Conservation (phyloP, 2,329 filamentous ascomycete genomes). For the Fusarium sp. region DNA sequence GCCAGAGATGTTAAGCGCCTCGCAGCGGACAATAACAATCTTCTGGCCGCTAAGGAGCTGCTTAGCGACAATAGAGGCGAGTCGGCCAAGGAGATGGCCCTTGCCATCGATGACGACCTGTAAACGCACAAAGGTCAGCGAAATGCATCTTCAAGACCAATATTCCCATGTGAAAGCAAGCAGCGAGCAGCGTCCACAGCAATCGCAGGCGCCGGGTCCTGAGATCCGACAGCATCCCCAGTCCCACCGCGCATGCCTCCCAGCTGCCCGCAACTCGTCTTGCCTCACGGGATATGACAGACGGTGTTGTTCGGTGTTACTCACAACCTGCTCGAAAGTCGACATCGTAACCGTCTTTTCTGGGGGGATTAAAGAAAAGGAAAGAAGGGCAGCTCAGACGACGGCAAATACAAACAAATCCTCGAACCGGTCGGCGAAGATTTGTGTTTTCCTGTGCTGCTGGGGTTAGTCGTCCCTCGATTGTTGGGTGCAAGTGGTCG, state of each 20-base stretch:
- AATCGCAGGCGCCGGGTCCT: constrained; percentile 25
- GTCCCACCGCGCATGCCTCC: constrained; percentile 34
- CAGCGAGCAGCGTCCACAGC: constrained; percentile 23
- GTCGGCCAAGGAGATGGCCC: constrained; percentile 99
- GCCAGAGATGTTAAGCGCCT: constrained; percentile 99
- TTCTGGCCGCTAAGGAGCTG: constrained; percentile 99
- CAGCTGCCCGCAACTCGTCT: constrained; percentile 27
- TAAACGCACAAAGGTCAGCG: constrained; percentile 42
- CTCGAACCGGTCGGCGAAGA: constrained; percentile 54
- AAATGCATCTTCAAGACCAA: constrained; percentile 32
- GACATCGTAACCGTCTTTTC: constrained; percentile 66
- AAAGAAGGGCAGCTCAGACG: constrained; percentile 51
- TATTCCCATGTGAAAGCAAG: constrained; percentile 34
- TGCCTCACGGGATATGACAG: constrained; percentile 33
- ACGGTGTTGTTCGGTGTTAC: constrained; percentile 52
- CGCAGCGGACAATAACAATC: constrained; percentile 98
- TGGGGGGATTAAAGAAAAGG: constrained; percentile 46
- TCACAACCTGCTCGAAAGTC: constrained; percentile 77
- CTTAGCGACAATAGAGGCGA: constrained; percentile 98
- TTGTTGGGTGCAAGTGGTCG: constrained; percentile 54
- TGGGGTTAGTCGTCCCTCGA: constrained; percentile 57
- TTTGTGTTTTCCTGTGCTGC: constrained; percentile 53
- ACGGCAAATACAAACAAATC: constrained; percentile 51
- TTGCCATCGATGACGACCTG: constrained; percentile 99
- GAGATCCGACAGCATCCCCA: constrained; percentile 29